Evolutionary conservation across 1,284 basidiomycete genomes (phyloP).

Genomic region (Xerocomus nothofagi): DNA sequence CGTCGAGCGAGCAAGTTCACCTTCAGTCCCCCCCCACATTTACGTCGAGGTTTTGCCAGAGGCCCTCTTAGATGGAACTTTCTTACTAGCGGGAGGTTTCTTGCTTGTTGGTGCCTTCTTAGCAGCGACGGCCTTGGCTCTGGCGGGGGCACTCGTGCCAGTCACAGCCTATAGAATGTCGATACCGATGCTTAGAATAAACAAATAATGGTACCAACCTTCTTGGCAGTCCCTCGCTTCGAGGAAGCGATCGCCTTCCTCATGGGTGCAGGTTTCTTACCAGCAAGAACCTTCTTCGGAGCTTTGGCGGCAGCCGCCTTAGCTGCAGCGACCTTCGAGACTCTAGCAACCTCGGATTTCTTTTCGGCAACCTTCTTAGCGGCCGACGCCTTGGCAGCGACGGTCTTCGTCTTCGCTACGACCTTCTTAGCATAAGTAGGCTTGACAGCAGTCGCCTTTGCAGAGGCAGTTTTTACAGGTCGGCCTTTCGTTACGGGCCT

Average conservation of each 20-base stretch:
- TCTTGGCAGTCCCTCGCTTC: conserved; percentile 54
- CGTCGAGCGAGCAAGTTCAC: neutral
- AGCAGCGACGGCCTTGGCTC: conserved; percentile 38
- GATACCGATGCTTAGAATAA: neutral
- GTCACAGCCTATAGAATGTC: conserved; percentile 43
- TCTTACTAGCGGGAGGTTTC: conserved; percentile 39
- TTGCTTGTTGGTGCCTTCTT: conserved; percentile 35
- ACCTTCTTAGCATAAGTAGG: conserved; percentile 20
- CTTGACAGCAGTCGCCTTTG: conserved; percentile 22
- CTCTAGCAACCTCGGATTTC: conserved; percentile 26
- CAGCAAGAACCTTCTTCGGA: conserved; percentile 35
- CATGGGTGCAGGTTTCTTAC: conserved; percentile 44
- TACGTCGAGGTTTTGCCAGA: conserved; percentile 23
- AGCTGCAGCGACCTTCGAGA: conserved; percentile 22
- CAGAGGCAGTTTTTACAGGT: conserved; percentile 32
- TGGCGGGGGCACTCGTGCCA: conserved; percentile 41
- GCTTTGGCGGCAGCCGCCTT: conserved; percentile 24
- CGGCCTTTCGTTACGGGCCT: conserved; percentile 35
- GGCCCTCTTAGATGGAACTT: conserved; percentile 26
- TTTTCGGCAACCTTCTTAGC: conserved; percentile 26
- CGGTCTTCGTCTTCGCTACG: conserved; percentile 23
- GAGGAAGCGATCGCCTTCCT: conserved; percentile 52
- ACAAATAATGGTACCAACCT: conserved; percentile 37
- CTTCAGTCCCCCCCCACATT: conserved; percentile 2
- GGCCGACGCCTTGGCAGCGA: conserved; percentile 24